Evolutionary conservation across 768 basidiomycete species (phyloP), one percentile per base, ranked within the genome.

Genomic region (Termitomyces sp.): DNA sequence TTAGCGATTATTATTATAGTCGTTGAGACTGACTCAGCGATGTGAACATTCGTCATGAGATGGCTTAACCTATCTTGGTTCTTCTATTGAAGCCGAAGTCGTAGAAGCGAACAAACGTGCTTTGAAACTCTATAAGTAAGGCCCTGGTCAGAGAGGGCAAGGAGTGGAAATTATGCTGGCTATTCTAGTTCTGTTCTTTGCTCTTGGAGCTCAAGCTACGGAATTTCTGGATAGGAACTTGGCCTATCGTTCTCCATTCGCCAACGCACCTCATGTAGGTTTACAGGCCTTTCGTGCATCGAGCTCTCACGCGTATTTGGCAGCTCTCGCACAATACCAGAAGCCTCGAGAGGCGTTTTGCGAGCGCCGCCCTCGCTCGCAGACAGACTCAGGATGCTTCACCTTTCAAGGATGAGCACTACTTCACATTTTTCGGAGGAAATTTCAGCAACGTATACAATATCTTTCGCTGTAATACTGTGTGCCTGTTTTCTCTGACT

Each of bases 391-490:
- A 46, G 31, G 56, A 53, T 16, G 56, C 51, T 20, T 22, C 56
- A 1, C 33, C 38, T n/a, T 57, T 53, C 41, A 53, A 38, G 32
- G 56, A 57, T 42, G 51, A 57, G 25, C 56, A 57, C 29, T 57
- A 57, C 27, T 46, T 42, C 9, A 57, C 56, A 18, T 57, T 57
- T 11, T 57, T 25, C 13, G 56, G 51, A 18, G 51, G 39, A 9
- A 47, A 57, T 27, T 57, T 57, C 23, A 52, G 56, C 15, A 57
- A 57, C 29, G 56, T 42, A 43, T 29, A 47, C 35, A 27, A 33
- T 82, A 71, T 83, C 10, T 35, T 5, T 35, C 22, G 16, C 15
- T 1, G 29, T 29, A n/a, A 13, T 16, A 33, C 15, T 3, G n/a
- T n/a, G 23, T 16, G 2, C 33, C 7, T 3, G 15, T 22, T 32